These are phyloP conservation scores for Mucor lusitanicus DNA, from an alignment of 371 early-diverging fungal genomes.

Conservation along the genomic window DNA sequence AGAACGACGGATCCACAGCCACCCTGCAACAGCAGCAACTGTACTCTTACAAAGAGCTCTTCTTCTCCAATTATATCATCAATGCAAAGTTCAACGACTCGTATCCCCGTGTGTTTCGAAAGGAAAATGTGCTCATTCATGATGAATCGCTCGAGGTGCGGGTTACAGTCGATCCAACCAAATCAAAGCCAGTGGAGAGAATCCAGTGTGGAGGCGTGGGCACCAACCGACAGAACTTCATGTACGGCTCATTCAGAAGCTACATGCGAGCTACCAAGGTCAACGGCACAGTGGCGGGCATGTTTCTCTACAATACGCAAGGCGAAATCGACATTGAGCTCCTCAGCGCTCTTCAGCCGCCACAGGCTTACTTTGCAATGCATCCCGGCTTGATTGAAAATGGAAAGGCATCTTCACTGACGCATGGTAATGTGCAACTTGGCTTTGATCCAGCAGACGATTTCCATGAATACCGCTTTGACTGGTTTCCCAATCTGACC, in stretches of 20 bases:
- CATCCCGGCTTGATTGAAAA: constrained; percentile 39
- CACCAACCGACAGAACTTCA: constrained; percentile 30
- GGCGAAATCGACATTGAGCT: constrained; percentile 51
- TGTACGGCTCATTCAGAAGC: constrained; percentile 48
- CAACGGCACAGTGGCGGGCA: constrained; percentile 42
- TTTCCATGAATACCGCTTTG: constrained; percentile 52
- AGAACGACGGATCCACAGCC: constrained; percentile 21
- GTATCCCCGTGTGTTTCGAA: constrained; percentile 31
- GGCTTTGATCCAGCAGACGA: constrained; percentile 31
- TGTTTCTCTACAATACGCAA: constrained; percentile 38
- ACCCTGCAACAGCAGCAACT: neutral
- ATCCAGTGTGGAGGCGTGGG: constrained; percentile 8
- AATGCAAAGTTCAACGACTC: constrained; percentile 31
- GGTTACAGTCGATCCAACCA: neutral
- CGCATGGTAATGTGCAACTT: constrained; percentile 25
- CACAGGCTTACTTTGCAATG: constrained; percentile 39
- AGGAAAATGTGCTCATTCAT: constrained; percentile 25
- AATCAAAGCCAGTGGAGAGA: neutral
- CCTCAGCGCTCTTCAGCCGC: constrained; percentile 28
- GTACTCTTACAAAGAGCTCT: constrained; percentile 15
- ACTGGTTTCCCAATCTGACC: constrained; percentile 38
- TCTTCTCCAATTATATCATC: constrained; percentile 30
- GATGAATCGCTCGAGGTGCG: constrained; percentile 20
- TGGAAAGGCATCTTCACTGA: constrained; percentile 36
- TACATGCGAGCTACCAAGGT: constrained; percentile 26